Evolutionary conservation across 495 filamentous ascomycete genomes (phyloP).

Genomic region (Lepidopterella palustris): DNA sequence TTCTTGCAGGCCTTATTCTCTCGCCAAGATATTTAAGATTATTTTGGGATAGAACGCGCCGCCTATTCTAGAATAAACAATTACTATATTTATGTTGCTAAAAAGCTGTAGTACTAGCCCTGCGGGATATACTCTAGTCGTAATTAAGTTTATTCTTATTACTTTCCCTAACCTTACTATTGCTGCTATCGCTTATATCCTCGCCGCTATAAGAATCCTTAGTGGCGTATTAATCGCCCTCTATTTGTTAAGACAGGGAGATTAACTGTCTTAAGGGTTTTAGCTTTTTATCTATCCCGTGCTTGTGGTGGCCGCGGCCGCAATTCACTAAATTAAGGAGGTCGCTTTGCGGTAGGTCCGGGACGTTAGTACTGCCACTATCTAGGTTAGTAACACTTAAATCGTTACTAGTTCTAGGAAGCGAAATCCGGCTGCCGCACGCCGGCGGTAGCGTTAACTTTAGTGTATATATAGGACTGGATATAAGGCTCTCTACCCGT

Average conservation of each 20-base stretch:
- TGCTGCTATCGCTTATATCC: background rate
- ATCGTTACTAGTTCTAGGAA: constrained; percentile 6
- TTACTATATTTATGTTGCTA: constrained; percentile 11
- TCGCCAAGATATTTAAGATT: constrained; percentile 1
- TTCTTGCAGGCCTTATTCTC: constrained; percentile 2
- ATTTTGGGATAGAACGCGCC: background rate
- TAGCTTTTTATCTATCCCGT: background rate
- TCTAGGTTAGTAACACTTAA: background rate
- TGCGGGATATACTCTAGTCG: background rate
- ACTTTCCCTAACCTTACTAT: constrained; percentile 6
- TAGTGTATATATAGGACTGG: background rate
- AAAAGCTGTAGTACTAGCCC: background rate
- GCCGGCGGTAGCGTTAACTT: background rate
- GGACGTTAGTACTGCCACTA: background rate
- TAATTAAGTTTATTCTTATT: constrained; percentile 8
- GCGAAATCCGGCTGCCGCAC: background rate
- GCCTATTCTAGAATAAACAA: background rate
- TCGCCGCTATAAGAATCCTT: background rate
- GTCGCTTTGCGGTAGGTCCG: background rate
- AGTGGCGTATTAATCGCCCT: background rate
- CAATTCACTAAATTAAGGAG: constrained; percentile 4
- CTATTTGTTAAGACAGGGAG: constrained; percentile 3
- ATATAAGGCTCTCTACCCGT: background rate
- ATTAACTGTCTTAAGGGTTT: constrained; percentile 6
- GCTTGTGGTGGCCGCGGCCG: background rate